phyloP scores from a whole-genome alignment of 1,284 basidiomycete genomes.

The Malassezia caprae region DNA sequence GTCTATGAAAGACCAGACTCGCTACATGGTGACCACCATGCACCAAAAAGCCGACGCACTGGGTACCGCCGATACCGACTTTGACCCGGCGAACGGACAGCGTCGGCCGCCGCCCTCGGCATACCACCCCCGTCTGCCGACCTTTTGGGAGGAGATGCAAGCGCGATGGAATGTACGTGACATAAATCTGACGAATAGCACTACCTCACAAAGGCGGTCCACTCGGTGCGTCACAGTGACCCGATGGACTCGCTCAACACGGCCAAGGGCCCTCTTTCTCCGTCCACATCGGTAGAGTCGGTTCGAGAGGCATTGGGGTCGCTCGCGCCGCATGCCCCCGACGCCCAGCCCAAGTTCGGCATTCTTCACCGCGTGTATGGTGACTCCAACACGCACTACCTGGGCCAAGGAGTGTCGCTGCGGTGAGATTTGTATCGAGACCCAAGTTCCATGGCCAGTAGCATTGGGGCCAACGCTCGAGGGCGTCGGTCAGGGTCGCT shows the following conservation, averaged over 20 bases:
- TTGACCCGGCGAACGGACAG: slow-evolving; percentile 5
- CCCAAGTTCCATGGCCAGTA: background rate
- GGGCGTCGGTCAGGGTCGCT: background rate
- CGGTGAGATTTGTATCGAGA: background rate
- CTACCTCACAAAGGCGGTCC: slow-evolving; percentile 2
- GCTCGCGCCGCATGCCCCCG: slow-evolving; percentile 14
- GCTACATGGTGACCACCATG: slow-evolving; percentile 10
- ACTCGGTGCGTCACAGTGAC: background rate
- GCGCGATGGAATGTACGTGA: slow-evolving; percentile 17
- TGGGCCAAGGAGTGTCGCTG: slow-evolving; percentile 17
- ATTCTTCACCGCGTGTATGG: slow-evolving; percentile 13
- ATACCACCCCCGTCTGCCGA: slow-evolving; percentile 9
- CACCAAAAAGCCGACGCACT: slow-evolving; percentile 2
- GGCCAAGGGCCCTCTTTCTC: background rate
- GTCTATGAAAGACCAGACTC: slow-evolving; percentile 15
- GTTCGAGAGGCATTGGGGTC: slow-evolving; percentile 9
- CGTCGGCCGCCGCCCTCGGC: background rate
- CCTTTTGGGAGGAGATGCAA: slow-evolving; percentile 17
- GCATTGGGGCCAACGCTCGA: background rate
- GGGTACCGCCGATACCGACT: slow-evolving; percentile 3
- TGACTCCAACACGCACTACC: slow-evolving; percentile 16
- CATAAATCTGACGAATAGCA: background rate
- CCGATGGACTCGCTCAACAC: background rate
- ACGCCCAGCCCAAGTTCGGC: slow-evolving; percentile 14
- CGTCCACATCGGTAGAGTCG: background rate